These are phyloP conservation scores for Pseudocercospora crystallina DNA, from an alignment of 2,329 filamentous ascomycete genomes.

Conservation along the genomic window DNA sequence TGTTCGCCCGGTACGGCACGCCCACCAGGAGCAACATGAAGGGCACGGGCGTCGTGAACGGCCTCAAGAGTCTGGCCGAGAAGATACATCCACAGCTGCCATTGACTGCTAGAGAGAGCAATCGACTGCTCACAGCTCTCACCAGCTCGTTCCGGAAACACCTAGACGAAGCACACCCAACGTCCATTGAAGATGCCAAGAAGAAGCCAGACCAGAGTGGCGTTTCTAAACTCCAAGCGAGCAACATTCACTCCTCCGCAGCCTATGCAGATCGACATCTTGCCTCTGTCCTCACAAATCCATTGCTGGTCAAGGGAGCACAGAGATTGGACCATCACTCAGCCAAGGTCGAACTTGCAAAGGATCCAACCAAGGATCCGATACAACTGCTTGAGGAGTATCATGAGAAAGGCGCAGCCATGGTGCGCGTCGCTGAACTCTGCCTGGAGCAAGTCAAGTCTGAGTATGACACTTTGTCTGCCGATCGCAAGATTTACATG, in stretches of 20 bases:
- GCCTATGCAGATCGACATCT: constrained; percentile 48
- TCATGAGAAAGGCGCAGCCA: constrained; percentile 40
- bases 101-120: constrained; percentile 57
- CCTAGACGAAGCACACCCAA: constrained; percentile 59
- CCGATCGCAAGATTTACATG: constrained; percentile 15
- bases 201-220: constrained; percentile 9
- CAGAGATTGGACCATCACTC: constrained; percentile 18
- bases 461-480: constrained; percentile 17
- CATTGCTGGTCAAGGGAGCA: constrained; percentile 40
- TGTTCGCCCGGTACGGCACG: constrained; percentile 22
- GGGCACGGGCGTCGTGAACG: constrained; percentile 46
- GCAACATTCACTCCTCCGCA: constrained; percentile 36
- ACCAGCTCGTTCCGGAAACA: constrained; percentile 64
- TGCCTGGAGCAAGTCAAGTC: constrained; percentile 38
- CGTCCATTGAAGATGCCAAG: constrained; percentile 26
- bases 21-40: constrained; percentile 46
- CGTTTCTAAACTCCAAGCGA: constrained; percentile 1
- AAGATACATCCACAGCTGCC: constrained; percentile 54
- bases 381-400: constrained; percentile 43
- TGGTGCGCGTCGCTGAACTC: constrained; percentile 38
- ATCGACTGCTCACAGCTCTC: constrained; percentile 60
- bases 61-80: constrained; percentile 51
- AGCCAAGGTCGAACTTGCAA: constrained; percentile 29
- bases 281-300: constrained; percentile 52
- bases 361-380: constrained; percentile 36